These are phyloP conservation scores for Dryas octopetala DNA, from an alignment of 306 rosid species.

Conservation along the genomic window DNA sequence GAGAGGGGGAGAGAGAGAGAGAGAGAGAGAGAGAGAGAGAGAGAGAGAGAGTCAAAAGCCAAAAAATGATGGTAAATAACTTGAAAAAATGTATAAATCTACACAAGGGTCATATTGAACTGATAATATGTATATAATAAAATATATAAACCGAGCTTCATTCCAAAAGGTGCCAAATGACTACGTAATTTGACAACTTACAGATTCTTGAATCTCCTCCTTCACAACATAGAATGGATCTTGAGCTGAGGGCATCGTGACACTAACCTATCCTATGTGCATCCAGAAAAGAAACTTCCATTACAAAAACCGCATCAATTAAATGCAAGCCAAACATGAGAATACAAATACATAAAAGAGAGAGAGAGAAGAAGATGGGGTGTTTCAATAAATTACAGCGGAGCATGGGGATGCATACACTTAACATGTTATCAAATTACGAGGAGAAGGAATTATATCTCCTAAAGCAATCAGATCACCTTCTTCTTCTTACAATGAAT, in stretches of 20 bases:
- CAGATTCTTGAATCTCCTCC: slow-evolving; percentile 96
- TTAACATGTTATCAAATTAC: no score
- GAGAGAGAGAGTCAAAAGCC: background rate
- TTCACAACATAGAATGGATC: slow-evolving; percentile 98
- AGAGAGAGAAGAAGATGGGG: no score
- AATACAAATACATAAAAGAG: background rate
- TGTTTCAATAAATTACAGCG: no score
- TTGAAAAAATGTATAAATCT: background rate
- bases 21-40: slow-evolving; percentile 5
- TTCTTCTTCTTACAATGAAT: no score
- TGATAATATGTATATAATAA: background rate
- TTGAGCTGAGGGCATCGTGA: slow-evolving; percentile 86
- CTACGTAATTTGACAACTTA: slow-evolving; percentile 39
- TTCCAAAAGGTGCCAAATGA: background rate
- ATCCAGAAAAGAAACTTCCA: slow-evolving; percentile 11
- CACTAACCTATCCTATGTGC: slow-evolving; percentile 16
- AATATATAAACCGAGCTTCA: background rate
- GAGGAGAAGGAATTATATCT: no score
- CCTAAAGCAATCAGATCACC: no score
- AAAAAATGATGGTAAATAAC: background rate
- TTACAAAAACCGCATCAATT: slow-evolving; percentile 9
- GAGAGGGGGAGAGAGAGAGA: no score
- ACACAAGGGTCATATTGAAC: background rate
- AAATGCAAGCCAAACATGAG: background rate
- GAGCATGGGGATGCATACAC: no score